These are phyloP conservation scores for Leccinum sublutescens DNA, from an alignment of 768 basidiomycete genomes.

Conservation along the genomic window DNA sequence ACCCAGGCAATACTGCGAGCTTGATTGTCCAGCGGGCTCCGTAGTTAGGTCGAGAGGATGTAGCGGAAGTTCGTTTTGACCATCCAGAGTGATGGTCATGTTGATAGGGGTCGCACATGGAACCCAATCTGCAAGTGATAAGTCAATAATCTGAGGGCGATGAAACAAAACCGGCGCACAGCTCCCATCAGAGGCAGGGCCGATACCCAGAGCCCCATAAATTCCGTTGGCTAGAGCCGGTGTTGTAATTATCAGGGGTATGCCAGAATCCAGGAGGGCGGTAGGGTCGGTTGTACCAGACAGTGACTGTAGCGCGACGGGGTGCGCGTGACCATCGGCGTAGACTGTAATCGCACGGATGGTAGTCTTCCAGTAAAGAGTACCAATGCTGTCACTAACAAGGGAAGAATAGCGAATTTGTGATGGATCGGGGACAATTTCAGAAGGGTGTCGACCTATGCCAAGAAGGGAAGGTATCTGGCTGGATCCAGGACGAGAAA, in stretches of 20 bases:
- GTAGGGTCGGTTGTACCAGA: slow-evolving; percentile 48
- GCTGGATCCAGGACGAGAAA: slow-evolving; percentile 64
- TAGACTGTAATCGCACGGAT: slow-evolving; percentile 63
- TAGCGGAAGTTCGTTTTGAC: slow-evolving; percentile 53
- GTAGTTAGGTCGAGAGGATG: slow-evolving; percentile 76
- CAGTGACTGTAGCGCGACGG: slow-evolving; percentile 42
- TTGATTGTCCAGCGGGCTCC: slow-evolving; percentile 42
- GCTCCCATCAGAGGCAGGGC: slow-evolving; percentile 56
- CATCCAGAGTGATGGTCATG: slow-evolving; percentile 63
- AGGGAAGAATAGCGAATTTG: slow-evolving; percentile 49
- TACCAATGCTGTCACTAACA: slow-evolving; percentile 40
- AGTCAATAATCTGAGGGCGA: slow-evolving; percentile 3
- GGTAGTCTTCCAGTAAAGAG: slow-evolving; percentile 61
- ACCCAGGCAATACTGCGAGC: slow-evolving; percentile 54
- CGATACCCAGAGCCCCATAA: slow-evolving; percentile 70
- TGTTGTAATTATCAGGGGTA: slow-evolving; percentile 64
- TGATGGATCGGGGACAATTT: slow-evolving; percentile 51
- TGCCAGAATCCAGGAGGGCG: slow-evolving; percentile 73
- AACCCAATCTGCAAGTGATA: slow-evolving; percentile 56
- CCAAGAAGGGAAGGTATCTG: slow-evolving; percentile 59
- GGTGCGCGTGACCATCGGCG: slow-evolving; percentile 40
- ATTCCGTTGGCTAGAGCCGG: slow-evolving; percentile 65
- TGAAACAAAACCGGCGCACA: slow-evolving; percentile 44
- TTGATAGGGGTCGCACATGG: slow-evolving; percentile 72
- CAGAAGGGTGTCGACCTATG: slow-evolving; percentile 64